These are phyloP conservation scores for Stachybotrys echinatus DNA, from an alignment of 2,329 filamentous ascomycete species.

Conservation along the genomic window DNA sequence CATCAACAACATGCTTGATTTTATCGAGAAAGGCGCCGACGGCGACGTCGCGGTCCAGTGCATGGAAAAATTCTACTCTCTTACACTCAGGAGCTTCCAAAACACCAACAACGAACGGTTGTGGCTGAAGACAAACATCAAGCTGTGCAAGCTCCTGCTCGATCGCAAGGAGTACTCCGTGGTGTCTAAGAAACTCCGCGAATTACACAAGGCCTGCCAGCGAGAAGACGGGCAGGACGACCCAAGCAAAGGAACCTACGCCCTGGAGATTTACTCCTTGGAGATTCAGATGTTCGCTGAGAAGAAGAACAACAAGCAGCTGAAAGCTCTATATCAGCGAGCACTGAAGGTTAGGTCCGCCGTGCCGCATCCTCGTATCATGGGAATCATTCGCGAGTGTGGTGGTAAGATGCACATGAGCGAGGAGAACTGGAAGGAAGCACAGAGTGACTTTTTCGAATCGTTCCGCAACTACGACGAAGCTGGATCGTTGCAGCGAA, in stretches of 20 bases:
- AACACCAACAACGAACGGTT: constrained; percentile 95
- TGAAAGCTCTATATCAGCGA: constrained; percentile 88
- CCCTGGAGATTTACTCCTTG: constrained; percentile 89
- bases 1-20: constrained; percentile 98
- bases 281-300: constrained; percentile 99
- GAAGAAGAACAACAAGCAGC: constrained; percentile 93
- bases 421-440: constrained; percentile 98
- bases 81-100: constrained; percentile 92
- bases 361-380: constrained; percentile 96
- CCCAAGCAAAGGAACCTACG: constrained; percentile 92
- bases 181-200: constrained; percentile 76
- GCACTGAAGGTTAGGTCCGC: constrained; percentile 92
- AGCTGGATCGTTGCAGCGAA: constrained; percentile 90
- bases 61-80: constrained; percentile 92
- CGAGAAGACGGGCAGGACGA: constrained; percentile 83
- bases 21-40: constrained; percentile 83
- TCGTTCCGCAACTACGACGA: constrained; percentile 99
- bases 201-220: constrained; percentile 87
- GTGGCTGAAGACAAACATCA: constrained; percentile 98
- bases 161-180: constrained; percentile 84
- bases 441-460: constrained; percentile 96
- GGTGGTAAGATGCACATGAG: constrained; percentile 99
- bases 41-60: constrained; percentile 65
- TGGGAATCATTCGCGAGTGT: constrained; percentile 98
- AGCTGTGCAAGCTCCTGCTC: constrained; percentile 84